Base-by-base conservation (phyloP, 345 rosid genomes). In the Excoecaria cochinchinensis region DNA sequence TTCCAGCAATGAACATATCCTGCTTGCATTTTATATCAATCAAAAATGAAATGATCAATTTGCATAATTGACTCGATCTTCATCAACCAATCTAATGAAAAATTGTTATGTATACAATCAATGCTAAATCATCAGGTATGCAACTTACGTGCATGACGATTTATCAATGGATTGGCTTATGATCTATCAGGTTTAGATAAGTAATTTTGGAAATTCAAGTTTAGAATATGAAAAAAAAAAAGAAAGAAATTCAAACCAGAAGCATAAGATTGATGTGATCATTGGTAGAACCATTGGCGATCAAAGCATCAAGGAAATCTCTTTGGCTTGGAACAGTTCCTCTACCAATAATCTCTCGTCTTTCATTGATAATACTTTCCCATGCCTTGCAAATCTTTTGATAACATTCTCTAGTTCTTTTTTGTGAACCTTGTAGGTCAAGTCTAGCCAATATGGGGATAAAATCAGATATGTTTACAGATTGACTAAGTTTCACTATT, bases 401-500 rank as follows among this genome's bases (percentile, higher is more conserved):
- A 52, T 70, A 75, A 73, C 81, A 42, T n/a, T 73, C 76, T 79
- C 63, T 66, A 1, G 60, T 59, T 44, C 70, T 76, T 78, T 72
- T 81, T 59, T 55, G 72, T 19, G 78, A 58, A 48, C 78, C 79
- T 61, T 80, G 84, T 4, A 79, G 58, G 69, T 85, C 87, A 31
- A 82, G 24, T 21, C 42, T 46, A 25, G 74, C 67, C 21, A 85
- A 61, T 6, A 74, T 42, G 1, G 86, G 86, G 67, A 76, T 81
- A 51, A 72, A 76, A 52, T 85, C 88, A 14, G 88, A 81, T 2
- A 85, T 15, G 63, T 85, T 85, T 24, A 84, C 84, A 42, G 78
- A 70, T 12, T 76, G 72, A 36, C 72, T 86, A 36, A 76, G 31
- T 46, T 63, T 67, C 42, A 74, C 22, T 16, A 83, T 76, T 13